phyloP scores from a whole-genome alignment of 495 filamentous ascomycete species.

The Neurospora hispaniola region DNA sequence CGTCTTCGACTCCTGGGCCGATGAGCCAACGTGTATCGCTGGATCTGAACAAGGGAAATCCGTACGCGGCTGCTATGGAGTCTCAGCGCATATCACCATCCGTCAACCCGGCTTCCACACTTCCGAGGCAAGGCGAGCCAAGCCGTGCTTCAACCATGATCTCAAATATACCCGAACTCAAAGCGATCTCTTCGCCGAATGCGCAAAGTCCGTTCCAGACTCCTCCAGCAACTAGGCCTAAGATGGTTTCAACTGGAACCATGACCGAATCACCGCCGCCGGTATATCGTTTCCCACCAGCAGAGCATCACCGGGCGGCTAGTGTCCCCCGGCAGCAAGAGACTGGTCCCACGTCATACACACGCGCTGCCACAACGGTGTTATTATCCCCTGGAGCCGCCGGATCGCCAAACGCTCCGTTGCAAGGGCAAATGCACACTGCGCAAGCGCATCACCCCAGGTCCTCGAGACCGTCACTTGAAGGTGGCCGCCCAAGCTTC shows the following conservation, averaged over 20 bases:
- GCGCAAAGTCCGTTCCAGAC: constrained; percentile 45
- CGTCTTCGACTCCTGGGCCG: constrained; percentile 7
- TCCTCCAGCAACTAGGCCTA: constrained; percentile 42
- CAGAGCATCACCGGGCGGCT: constrained; percentile 45
- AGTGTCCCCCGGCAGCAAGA: constrained; percentile 39
- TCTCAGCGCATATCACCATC: constrained; percentile 13
- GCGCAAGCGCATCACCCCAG: constrained; percentile 38
- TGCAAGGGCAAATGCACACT: constrained; percentile 40
- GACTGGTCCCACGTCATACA: constrained; percentile 18
- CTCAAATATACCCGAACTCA: constrained; percentile 41
- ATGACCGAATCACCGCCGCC: constrained; percentile 75
- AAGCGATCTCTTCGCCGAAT: constrained; percentile 37
- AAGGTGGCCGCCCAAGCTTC: constrained; percentile 55
- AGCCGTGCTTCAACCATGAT: constrained; percentile 44
- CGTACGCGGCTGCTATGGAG: constrained; percentile 7
- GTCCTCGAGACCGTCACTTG: constrained; percentile 73
- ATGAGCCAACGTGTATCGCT: constrained; percentile 23
- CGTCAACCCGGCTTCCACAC: constrained; percentile 27
- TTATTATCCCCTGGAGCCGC: constrained; percentile 13
- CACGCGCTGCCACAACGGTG: constrained; percentile 19
- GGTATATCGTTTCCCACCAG: constrained; percentile 52
- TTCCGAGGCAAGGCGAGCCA: constrained; percentile 30
- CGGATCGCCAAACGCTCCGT: constrained; percentile 31
- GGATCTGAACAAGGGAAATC: constrained; percentile 22
- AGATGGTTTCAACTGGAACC: constrained; percentile 87